Percentiles rank a stretch among this genome's conserved stretches.
Conservation (phyloP, 2,329 filamentous ascomycete species). For the Botrytis sinoallii region DNA sequence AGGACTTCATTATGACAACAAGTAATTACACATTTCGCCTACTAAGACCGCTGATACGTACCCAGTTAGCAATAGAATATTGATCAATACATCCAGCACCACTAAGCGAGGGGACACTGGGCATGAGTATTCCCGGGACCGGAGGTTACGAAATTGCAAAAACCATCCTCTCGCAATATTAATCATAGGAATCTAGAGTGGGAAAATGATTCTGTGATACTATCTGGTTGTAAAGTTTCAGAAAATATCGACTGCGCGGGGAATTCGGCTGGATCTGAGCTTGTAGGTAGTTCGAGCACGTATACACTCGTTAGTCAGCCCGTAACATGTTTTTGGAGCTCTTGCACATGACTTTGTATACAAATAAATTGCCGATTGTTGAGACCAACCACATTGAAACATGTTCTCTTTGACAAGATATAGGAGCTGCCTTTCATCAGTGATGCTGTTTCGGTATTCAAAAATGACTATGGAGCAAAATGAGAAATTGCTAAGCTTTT, state of each 20-base stretch:
- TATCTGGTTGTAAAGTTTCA: neutral
- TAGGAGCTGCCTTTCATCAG: neutral
- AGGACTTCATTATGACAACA: neutral
- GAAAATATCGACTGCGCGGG: neutral
- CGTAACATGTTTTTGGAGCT: neutral
- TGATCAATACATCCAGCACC: neutral
- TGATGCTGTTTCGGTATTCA: neutral
- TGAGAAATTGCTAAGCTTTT: fast-evolving
- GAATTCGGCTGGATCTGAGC: neutral
- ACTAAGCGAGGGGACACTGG: neutral
- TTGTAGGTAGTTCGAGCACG: neutral
- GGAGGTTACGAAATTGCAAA: neutral
- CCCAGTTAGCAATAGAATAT: neutral
- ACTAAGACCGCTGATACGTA: neutral
- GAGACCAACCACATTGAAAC: neutral
- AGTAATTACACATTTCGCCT: neutral
- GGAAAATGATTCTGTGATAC: neutral
- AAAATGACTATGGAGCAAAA: no score
- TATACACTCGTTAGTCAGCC: neutral
- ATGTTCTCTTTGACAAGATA: neutral
- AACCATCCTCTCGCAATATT: neutral
- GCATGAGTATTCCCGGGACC: neutral
- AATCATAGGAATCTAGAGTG: neutral
- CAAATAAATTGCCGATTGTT: neutral
- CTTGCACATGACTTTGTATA: neutral